phyloP scores from a whole-genome alignment of 768 basidiomycete genomes.

The Baorangia bicolor region DNA sequence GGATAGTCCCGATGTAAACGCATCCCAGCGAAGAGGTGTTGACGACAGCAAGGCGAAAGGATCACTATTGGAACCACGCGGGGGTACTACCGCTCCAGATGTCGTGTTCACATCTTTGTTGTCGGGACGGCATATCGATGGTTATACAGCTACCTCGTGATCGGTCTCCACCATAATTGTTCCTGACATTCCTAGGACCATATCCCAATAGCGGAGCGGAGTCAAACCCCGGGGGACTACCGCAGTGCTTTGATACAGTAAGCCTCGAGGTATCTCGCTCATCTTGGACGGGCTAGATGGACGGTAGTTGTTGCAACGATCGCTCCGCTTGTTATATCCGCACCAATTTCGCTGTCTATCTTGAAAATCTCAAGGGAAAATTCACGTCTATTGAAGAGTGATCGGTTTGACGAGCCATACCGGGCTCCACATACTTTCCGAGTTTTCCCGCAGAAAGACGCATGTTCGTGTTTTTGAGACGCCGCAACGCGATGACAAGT shows the following conservation, averaged over 20 bases:
- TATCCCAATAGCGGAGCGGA: conserved; percentile 12
- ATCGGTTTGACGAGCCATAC: conserved; percentile 24
- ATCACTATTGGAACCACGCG: conserved; percentile 13
- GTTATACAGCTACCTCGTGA: conserved; percentile 8
- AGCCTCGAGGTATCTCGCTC: conserved; percentile 2
- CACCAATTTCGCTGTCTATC: conserved; percentile 24
- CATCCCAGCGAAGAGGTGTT: conserved; percentile 18
- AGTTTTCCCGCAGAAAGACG: conserved; percentile 18
- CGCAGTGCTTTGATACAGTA: conserved; percentile 1
- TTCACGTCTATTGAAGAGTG: conserved; percentile 16
- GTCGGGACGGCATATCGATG: conserved; percentile 26
- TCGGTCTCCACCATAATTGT: conserved; percentile 3
- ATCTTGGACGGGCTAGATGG: not conserved
- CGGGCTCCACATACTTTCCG: conserved; percentile 10
- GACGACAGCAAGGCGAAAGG: conserved; percentile 22
- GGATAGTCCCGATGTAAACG: conserved; percentile 20
- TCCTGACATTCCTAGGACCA: conserved; percentile 1
- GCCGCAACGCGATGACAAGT: conserved; percentile 7
- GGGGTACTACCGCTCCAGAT: conserved; percentile 8
- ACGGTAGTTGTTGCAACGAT: not conserved
- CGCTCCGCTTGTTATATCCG: conserved; percentile 6
- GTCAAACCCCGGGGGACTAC: conserved; percentile 2
- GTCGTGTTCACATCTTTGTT: conserved; percentile 15
- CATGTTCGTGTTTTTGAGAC: conserved; percentile 18
- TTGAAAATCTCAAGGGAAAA: conserved; percentile 19